Evolutionary conservation across 176 grass and related monocot genomes (phyloP).

Genomic region (Alopecurus myosuroides): DNA sequence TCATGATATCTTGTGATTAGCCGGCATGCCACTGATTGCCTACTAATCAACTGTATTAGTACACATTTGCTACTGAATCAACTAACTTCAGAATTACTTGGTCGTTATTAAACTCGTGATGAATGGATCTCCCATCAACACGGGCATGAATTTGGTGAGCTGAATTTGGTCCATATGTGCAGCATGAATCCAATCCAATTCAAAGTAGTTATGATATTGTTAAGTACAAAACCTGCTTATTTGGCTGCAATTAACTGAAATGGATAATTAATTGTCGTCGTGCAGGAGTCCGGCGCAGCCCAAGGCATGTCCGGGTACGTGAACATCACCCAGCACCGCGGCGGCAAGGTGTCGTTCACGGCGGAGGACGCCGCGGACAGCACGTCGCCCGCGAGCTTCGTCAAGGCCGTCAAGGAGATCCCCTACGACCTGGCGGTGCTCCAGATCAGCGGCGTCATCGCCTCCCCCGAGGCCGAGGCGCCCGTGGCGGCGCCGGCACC

Average conservation of each 20-base stretch:
- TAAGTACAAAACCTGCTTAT: neutral
- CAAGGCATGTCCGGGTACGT: constrained; percentile 55
- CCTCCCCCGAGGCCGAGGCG: constrained; percentile 62
- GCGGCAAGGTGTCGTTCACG: constrained; percentile 50
- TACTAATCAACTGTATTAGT: too few relatives aligned
- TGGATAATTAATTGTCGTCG: neutral
- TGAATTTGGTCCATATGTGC: neutral
- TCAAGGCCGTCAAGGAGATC: constrained; percentile 56
- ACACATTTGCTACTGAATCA: too few relatives aligned
- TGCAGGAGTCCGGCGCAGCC: constrained; percentile 54
- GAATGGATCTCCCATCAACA: neutral
- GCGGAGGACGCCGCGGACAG: constrained; percentile 38
- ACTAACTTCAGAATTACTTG: neutral
- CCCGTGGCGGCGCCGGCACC: constrained; percentile 52
- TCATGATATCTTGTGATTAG: too few relatives aligned
- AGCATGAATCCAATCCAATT: neutral
- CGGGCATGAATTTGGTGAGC: neutral
- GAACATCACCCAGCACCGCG: constrained; percentile 63
- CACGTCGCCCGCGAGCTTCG: constrained; percentile 17
- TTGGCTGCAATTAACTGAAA: neutral
- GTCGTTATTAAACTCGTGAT: neutral
- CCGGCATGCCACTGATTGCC: too few relatives aligned
- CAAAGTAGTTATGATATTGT: neutral
- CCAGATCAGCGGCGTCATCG: constrained; percentile 40
- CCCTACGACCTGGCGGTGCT: constrained; percentile 68